Evolutionary conservation across 2,329 filamentous ascomycete species (phyloP), one percentile per base, ranked within the genome.

Genomic region (Trichoderma harzianum): DNA sequence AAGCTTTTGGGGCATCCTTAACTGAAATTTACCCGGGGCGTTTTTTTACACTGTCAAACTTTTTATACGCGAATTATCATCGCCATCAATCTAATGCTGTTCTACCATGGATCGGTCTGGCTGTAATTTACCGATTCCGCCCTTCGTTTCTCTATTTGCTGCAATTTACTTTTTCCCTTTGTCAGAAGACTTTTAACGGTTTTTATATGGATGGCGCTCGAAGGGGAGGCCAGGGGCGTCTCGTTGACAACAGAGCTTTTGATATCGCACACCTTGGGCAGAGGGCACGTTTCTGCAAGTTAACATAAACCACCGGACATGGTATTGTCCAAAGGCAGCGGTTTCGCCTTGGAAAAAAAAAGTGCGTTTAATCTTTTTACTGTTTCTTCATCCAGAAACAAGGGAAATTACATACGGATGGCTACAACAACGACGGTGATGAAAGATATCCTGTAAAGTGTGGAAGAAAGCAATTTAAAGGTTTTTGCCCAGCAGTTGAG

Each of bases 1-100:
- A 51, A 89, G 90, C 67, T 91, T 92, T 88, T 92, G 90, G 90
- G 88, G 86, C 70, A 89, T 92, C 74, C 82, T 92, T 74, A 86
- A 87, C 78, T 89, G 83, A 81, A 36, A 36, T 64, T 43, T 43
- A 39, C 26, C 8, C 11, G 62, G 32, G 51, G 61, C 55, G 62
- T 72, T 61, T 53, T 26, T 51, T 69, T 63, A 62, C 18, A 26
- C 24, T 62, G 58, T 32, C 55, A 57, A 57, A 62, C 47, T 70
- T 68, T 24, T 53, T 14, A 24, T 60, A 26, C 32, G 53, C 36
- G 53, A 61, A 30, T 14, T 34, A 28, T 14, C 34, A 30, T 39
- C 43, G 47, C 53, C 62, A 71, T 57, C 67, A 55, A 63, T 67
- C 55, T 67, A 69, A 67, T 67, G 58, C 43, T 67, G 53, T 62